phyloP scores from a whole-genome alignment of 2,329 filamentous ascomycete species.

The Colletotrichum sp. region DNA sequence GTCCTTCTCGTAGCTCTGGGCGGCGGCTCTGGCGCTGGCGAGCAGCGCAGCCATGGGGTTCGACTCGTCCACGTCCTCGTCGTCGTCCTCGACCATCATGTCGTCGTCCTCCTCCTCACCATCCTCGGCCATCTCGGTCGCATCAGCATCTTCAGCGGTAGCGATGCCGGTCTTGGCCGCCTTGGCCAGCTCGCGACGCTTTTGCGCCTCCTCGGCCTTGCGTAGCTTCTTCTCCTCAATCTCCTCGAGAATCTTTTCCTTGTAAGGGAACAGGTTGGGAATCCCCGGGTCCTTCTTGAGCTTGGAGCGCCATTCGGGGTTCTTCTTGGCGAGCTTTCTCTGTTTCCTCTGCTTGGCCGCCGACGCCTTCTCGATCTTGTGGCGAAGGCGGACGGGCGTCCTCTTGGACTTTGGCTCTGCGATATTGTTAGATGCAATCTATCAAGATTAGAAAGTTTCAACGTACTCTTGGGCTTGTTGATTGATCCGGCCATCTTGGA shows the following conservation, averaged over 20 bases:
- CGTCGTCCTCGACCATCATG: conserved; percentile 53
- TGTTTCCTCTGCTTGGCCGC: conserved; percentile 89
- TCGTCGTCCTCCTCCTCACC: conserved; percentile 54
- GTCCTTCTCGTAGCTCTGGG: conserved; percentile 74
- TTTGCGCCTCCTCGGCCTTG: conserved; percentile 80
- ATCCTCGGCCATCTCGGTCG: conserved; percentile 50
- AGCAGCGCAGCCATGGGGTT: conserved; percentile 94
- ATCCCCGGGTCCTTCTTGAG: conserved; percentile 98
- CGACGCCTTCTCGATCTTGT: conserved; percentile 96
- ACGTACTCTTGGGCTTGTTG: conserved; percentile 60
- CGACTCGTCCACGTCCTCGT: conserved; percentile 68
- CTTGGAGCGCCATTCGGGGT: conserved; percentile 94
- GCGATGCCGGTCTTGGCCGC: conserved; percentile 60
- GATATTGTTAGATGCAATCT: not conserved
- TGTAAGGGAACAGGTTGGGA: conserved; percentile 96
- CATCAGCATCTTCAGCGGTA: conserved; percentile 40
- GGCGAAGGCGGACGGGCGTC: conserved; percentile 82
- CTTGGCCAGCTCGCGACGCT: conserved; percentile 74
- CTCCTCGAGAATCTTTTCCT: conserved; percentile 91
- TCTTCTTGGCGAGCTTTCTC: conserved; percentile 91
- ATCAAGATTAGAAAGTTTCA: not conserved
- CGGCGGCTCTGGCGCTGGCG: conserved; percentile 81
- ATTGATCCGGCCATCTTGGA: conserved; percentile 57
- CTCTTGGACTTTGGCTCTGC: conserved; percentile 95
- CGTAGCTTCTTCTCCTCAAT: conserved; percentile 86